Base-by-base conservation (phyloP, 768 basidiomycete species). In the Xerocomellus intermedius region DNA sequence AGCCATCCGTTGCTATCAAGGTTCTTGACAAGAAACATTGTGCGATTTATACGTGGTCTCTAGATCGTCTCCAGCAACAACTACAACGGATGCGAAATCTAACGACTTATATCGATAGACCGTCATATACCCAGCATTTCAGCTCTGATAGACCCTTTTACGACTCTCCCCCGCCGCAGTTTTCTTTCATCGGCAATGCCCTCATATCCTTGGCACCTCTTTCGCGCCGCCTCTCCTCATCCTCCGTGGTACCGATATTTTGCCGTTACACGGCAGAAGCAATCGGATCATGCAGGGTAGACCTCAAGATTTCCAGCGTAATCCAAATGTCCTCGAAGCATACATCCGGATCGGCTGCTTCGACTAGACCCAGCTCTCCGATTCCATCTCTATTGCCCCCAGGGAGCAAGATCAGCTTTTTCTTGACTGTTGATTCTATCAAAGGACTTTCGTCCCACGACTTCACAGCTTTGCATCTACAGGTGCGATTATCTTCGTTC, bases 181-280 rank as follows among this genome's bases (percentile, higher is more conserved):
- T 90, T 69, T 96, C 94, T 8, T 96, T 95, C 70, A 86, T 99
- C 52, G 97, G 95, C 53, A 89, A 91, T 63, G 88, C 91, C 1
- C 73, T 90, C 30, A 77, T 95, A 50, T 90, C 91, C 14, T 79
- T 99, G 24, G 84, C 88, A 0, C 86, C 94, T 2, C 78, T 98
- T 43, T 85, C 84, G 13, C 85, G 91, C 39, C 79, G 84, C 51
- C 74, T 91, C 36, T 87, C 91, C 3, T 89, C 86, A 1, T 79
- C 81, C 3, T 85, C 84, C n/a, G 82, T 79, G 0, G 83, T 91
- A 16, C 94, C 94, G 1, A 94, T 99, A 65, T 92, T 93, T 69
- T 96, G 93, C 67, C 85, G 90, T 32, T 96, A 95, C 66, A 97
- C 94, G 1, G 82, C 92, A 44, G 96, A 98, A 68, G 95, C 95